Conservation (phyloP, 495 filamentous ascomycete genomes). For the Penicillium soppii region DNA sequence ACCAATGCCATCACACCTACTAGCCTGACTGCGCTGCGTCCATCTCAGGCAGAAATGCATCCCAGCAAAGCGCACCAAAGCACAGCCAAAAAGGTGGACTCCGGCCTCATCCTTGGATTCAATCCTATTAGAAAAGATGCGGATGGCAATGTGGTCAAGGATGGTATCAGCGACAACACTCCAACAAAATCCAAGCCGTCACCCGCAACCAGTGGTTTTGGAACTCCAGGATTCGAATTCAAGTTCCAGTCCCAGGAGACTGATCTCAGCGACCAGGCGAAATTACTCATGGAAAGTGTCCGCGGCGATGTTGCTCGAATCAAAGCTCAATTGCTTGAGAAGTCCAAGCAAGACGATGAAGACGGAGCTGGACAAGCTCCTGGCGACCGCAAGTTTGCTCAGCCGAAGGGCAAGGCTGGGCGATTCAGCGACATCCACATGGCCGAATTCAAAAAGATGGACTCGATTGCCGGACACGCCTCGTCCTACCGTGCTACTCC, state of each 20-base stretch:
- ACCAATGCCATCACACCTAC: slow-evolving; percentile 52
- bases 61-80: slow-evolving; percentile 71
- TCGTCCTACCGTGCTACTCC: slow-evolving; percentile 71
- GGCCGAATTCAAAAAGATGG: slow-evolving; percentile 93
- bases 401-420: slow-evolving; percentile 70
- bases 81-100: slow-evolving; percentile 66
- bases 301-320: slow-evolving; percentile 67
- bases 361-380: slow-evolving; percentile 34
- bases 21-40: slow-evolving; percentile 34
- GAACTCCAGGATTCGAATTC: slow-evolving; percentile 73
- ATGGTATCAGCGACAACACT: slow-evolving; percentile 30
- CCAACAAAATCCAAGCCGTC: slow-evolving; percentile 45
- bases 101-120: slow-evolving; percentile 66
- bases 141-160: slow-evolving; percentile 38
- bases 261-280: slow-evolving; percentile 71
- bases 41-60: slow-evolving; percentile 71
- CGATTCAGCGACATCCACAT: slow-evolving; percentile 82
- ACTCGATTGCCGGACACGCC: slow-evolving; percentile 83
- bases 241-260: slow-evolving; percentile 57
- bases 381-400: slow-evolving; percentile 68
- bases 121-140: slow-evolving; percentile 55
- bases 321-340: slow-evolving; percentile 61
- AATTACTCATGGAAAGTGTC: slow-evolving; percentile 73
- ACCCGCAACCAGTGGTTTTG: slow-evolving; percentile 38
- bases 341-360: slow-evolving; percentile 41